These are phyloP conservation scores for Leucoagaricus sp. DNA, from an alignment of 1,284 basidiomycete species.

Conservation along the genomic window DNA sequence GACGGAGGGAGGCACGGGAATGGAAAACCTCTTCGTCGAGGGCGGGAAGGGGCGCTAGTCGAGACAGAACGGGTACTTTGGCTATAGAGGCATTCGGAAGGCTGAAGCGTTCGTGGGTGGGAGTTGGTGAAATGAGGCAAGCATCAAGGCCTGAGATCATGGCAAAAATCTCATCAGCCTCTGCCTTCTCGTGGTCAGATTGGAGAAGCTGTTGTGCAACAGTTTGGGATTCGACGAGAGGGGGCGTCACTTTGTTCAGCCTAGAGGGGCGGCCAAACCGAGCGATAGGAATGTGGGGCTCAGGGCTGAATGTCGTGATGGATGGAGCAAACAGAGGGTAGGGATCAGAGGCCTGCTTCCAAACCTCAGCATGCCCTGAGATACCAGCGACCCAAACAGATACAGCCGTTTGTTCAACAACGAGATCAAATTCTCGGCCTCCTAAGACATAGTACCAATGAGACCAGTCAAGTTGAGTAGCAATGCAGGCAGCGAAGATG, in stretches of 20 bases:
- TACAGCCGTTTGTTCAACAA: conserved; percentile 65
- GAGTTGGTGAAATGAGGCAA: conserved; percentile 63
- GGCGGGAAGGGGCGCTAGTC: conserved; percentile 34
- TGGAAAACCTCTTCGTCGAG: conserved; percentile 18
- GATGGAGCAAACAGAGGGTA: conserved; percentile 17
- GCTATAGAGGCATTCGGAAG: conserved; percentile 27
- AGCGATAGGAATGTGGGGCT: conserved; percentile 24
- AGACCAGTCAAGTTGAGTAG: conserved; percentile 64
- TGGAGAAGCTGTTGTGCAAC: conserved; percentile 66
- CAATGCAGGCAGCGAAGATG: conserved; percentile 63
- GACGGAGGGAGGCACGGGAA: neutral
- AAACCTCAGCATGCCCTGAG: conserved; percentile 43
- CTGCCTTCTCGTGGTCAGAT: conserved; percentile 55
- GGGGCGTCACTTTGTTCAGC: conserved; percentile 13
- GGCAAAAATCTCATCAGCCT: conserved; percentile 60
- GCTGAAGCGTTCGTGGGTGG: conserved; percentile 56
- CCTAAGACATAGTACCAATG: conserved; percentile 70
- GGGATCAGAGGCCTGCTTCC: conserved; percentile 37
- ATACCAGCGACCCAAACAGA: conserved; percentile 47
- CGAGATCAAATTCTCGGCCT: conserved; percentile 63
- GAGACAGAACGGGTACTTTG: conserved; percentile 7
- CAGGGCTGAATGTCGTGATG: conserved; percentile 3
- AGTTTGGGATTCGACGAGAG: conserved; percentile 33
- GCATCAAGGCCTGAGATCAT: conserved; percentile 57
- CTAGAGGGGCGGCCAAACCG: conserved; percentile 20